A percentile compares a stretch with the other conserved stretches of the same genome.
phyloP scores from a whole-genome alignment of 805 yeast genomes.

The Schizosaccharomyces japonicus region DNA sequence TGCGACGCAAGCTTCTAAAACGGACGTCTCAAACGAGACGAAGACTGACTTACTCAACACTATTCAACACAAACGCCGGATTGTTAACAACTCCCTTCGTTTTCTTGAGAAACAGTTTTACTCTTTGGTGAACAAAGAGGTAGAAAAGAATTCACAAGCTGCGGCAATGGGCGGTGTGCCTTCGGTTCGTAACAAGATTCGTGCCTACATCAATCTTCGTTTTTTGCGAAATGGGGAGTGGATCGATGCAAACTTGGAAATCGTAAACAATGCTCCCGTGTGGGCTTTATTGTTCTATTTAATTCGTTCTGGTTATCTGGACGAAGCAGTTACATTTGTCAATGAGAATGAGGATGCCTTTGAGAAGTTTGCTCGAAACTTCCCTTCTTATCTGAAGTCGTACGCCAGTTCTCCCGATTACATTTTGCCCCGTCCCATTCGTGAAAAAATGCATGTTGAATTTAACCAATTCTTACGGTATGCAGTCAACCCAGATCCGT shows the following conservation, averaged over 20 bases:
- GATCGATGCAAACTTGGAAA: constrained; percentile 29
- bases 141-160: constrained; percentile 25
- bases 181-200: constrained; percentile 46
- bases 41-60: no score
- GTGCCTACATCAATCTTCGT: constrained; percentile 31
- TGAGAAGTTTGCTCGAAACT: constrained; percentile 63
- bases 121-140: constrained; percentile 43
- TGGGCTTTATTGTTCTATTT: constrained; percentile 82
- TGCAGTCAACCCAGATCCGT: constrained; percentile 59
- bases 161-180: constrained; percentile 42
- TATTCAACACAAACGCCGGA: constrained; percentile 20
- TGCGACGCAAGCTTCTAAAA: no score
- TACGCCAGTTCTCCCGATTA: constrained; percentile 33
- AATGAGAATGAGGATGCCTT: constrained; percentile 42
- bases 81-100: constrained; percentile 30
- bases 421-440: constrained; percentile 36
- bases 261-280: constrained; percentile 63
- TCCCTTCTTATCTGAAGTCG: constrained; percentile 54
- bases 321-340: constrained; percentile 56
- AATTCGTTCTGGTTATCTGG: constrained; percentile 56
- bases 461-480: constrained; percentile 61
- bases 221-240: constrained; percentile 24
- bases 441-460: constrained; percentile 49
- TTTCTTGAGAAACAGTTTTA: constrained; percentile 59
- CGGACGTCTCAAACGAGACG: no score